phyloP scores from a whole-genome alignment of 73 alveolate species.

The Paramecium caudatum region DNA sequence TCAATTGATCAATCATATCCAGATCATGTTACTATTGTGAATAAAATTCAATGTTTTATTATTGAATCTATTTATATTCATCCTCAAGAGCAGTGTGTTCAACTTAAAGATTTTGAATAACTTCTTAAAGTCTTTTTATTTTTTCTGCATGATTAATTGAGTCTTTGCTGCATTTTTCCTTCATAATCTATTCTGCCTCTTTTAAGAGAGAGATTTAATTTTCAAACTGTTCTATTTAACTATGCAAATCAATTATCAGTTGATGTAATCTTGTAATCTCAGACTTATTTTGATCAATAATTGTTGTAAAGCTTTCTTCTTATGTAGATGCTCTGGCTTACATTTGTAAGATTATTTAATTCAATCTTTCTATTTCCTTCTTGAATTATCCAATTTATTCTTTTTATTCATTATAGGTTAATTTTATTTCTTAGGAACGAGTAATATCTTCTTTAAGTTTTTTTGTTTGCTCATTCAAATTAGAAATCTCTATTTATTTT shows the following conservation, averaged over 20 bases:
- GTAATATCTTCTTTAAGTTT: slow-evolving; percentile 34
- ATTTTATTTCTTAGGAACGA: not conserved
- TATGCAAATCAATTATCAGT: not conserved
- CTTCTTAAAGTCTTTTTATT: not conserved
- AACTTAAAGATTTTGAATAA: not conserved
- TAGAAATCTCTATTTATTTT: not conserved
- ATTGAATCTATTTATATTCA: slow-evolving; percentile 18
- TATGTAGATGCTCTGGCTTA: not conserved
- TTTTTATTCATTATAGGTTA: not conserved
- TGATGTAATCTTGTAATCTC: slow-evolving; percentile 35
- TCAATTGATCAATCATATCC: slow-evolving; percentile 4
- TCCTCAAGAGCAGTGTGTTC: slow-evolving; percentile 19
- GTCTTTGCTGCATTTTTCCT: not conserved
- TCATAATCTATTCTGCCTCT: slow-evolving; percentile 16
- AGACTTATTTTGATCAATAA: not conserved
- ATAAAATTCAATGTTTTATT: slow-evolving; percentile 17
- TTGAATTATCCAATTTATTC: not conserved
- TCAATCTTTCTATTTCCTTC: slow-evolving; percentile 41
- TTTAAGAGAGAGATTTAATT: not conserved
- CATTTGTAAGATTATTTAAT: not conserved
- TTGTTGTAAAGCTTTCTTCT: not conserved
- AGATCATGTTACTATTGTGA: slow-evolving; percentile 2
- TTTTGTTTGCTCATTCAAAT: not conserved
- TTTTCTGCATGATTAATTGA: not conserved
- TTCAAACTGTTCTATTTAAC: not conserved